These are phyloP conservation scores for Oropetium thomaeum DNA, from an alignment of 176 grass and related monocot species.

Conservation along the genomic window DNA sequence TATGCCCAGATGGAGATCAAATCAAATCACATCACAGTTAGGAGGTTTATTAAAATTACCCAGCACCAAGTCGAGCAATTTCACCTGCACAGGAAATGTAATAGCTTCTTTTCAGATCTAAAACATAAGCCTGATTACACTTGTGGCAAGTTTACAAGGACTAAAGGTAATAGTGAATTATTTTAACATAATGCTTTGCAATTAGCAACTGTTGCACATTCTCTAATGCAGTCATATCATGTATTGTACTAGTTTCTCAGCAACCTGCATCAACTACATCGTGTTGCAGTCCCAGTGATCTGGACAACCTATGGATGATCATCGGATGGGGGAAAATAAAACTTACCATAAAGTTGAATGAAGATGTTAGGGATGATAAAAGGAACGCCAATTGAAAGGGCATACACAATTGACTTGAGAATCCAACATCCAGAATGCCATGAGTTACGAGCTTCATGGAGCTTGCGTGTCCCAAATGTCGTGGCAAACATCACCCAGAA, in stretches of 20 bases:
- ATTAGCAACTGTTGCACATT: background rate
- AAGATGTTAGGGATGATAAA: conserved; percentile 72
- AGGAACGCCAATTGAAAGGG: conserved; percentile 47
- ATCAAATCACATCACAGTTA: background rate
- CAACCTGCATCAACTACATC: background rate
- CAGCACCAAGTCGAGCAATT: conserved; percentile 79
- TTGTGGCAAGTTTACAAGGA: background rate
- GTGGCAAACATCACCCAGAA: conserved; percentile 82
- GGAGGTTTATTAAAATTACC: conserved; percentile 53
- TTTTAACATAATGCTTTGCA: background rate
- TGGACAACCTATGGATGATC: background rate
- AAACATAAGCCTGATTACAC: background rate
- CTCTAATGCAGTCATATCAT: background rate
- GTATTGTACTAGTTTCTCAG: background rate
- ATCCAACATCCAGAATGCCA: conserved; percentile 94
- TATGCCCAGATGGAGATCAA: background rate
- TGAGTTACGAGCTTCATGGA: conserved; percentile 62
- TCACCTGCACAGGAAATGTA: conserved; percentile 65
- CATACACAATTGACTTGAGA: conserved; percentile 59
- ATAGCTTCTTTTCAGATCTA: conserved; percentile 27
- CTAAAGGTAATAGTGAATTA: background rate
- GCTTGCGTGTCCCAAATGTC: conserved; percentile 65
- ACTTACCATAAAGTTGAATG: conserved; percentile 77
- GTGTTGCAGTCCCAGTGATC: background rate
- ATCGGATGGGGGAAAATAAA: background rate